Evolutionary conservation across 208 protist genomes (phyloP).

Genomic region (Tritrichomonas foetus): DNA sequence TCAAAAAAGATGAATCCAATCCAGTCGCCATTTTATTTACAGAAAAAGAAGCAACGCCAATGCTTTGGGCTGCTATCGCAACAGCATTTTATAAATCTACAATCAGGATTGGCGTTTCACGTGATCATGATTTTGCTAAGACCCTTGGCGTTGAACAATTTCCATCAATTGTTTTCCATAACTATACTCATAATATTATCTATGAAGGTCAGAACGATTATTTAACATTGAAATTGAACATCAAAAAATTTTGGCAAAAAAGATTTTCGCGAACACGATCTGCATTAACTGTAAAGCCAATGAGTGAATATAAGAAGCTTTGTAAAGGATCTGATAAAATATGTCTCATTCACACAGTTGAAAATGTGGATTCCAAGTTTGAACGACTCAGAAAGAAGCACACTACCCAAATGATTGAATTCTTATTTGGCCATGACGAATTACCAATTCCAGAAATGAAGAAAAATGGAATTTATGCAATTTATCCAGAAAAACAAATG

Average conservation of each 20-base stretch:
- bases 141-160: background rate
- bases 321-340: background rate
- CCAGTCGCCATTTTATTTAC: background rate
- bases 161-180: background rate
- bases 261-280: background rate
- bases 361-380: background rate
- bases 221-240: background rate
- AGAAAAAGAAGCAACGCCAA: background rate
- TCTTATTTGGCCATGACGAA: background rate
- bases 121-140: background rate
- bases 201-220: constrained; percentile 28
- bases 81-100: background rate
- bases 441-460: background rate
- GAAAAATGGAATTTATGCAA: background rate
- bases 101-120: background rate
- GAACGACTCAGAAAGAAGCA: background rate
- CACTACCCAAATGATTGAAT: background rate
- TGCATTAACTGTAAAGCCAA: background rate
- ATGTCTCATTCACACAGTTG: background rate
- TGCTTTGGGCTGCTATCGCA: background rate
- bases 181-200: background rate
- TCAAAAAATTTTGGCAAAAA: background rate
- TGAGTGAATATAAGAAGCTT: background rate
- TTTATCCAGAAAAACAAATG: background rate
- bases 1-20: background rate